Conservation (phyloP, 2,329 filamentous ascomycete genomes). For the Colletotrichum gloeosporioides region DNA sequence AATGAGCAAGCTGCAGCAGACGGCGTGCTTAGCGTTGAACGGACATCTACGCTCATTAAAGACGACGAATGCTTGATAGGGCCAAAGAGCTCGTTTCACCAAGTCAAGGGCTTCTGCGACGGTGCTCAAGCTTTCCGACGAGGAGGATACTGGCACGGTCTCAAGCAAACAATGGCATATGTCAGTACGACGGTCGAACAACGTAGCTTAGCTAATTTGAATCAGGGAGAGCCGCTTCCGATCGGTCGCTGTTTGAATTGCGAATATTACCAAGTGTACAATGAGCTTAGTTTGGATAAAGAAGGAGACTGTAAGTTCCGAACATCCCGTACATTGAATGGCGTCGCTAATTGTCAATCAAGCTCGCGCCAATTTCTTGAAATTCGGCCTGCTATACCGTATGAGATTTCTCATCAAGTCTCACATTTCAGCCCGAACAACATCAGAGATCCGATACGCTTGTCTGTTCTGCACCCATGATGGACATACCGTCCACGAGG, state of each 20-base stretch:
- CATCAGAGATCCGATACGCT: conserved; percentile 41
- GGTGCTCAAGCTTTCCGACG: conserved; percentile 41
- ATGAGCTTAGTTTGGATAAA: conserved; percentile 36
- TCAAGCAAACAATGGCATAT: conserved; percentile 31
- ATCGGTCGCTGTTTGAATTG: conserved; percentile 29
- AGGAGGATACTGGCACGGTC: conserved; percentile 39
- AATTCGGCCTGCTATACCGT: conserved; percentile 40
- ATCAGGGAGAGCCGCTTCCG: conserved; percentile 24
- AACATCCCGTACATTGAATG: fast-evolving
- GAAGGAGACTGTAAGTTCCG: conserved; percentile 28
- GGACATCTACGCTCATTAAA: neutral
- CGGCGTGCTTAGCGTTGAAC: neutral
- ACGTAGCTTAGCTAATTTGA: neutral
- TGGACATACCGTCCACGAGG: conserved; percentile 37
- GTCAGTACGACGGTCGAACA: conserved; percentile 9
- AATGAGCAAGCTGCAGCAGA: conserved; percentile 3
- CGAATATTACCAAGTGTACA: conserved; percentile 29
- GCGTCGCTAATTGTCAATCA: neutral
- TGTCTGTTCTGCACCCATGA: conserved; percentile 44
- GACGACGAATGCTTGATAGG: conserved; percentile 29
- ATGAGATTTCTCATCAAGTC: conserved; percentile 48
- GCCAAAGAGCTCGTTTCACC: conserved; percentile 38
- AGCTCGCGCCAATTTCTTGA: conserved; percentile 39
- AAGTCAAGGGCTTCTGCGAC: conserved; percentile 41
- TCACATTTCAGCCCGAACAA: conserved; percentile 36